Conservation (phyloP, 2,329 filamentous ascomycete species). For the Colletotrichum abscissum region DNA sequence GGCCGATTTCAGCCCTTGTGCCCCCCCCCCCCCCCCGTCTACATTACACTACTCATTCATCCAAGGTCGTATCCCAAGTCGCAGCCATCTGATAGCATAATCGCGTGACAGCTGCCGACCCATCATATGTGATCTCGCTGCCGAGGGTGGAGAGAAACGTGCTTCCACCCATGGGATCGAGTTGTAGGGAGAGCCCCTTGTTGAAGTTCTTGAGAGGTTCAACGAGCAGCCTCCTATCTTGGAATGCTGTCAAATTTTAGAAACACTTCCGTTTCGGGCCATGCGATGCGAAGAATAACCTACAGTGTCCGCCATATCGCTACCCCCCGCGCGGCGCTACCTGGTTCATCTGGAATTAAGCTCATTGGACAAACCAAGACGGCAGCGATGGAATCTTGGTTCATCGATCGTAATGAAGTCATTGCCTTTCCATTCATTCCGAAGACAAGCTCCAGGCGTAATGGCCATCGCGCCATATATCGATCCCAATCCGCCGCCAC, state of each 20-base stretch:
- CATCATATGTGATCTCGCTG: constrained; percentile 3
- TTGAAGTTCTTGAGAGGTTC: neutral
- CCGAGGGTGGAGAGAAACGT: neutral
- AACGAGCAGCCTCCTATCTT: neutral
- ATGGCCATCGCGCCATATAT: constrained; percentile 10
- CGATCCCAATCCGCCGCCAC: neutral
- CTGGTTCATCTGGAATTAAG: constrained; percentile 26
- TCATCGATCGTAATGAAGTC: constrained; percentile 24
- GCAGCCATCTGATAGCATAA: constrained; percentile 14
- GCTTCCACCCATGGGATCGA: neutral
- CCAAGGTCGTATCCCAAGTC: neutral
- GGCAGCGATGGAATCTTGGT: neutral
- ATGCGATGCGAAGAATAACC: constrained; percentile 10
- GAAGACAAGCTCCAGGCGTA: neutral
- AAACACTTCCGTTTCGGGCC: neutral
- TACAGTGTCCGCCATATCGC: neutral
- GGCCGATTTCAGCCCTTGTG: neutral
- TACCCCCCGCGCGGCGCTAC: neutral
- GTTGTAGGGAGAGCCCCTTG: neutral
- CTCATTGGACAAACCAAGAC: neutral
- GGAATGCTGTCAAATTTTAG: constrained; percentile 16
- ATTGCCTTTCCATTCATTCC: neutral
- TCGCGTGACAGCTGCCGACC: constrained; percentile 26
- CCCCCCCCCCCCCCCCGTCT: neutral
- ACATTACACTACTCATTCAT: neutral